Conservation (phyloP, 257 asterid genomes). For the Prunella vulgaris region DNA sequence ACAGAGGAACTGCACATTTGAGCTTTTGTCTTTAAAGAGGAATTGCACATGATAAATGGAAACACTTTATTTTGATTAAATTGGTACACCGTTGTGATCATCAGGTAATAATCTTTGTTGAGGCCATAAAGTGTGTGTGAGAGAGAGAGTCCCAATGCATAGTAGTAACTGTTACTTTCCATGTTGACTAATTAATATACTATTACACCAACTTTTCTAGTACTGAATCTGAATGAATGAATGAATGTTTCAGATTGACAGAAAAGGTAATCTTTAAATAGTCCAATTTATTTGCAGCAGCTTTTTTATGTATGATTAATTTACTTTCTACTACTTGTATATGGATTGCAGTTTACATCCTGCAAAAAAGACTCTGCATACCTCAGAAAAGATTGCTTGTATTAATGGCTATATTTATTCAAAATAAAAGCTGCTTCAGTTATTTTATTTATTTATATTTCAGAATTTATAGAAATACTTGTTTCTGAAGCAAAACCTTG, state of each 20-base stretch:
- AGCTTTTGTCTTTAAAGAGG: too few species aligned
- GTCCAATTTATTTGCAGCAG: slow-evolving; percentile 26
- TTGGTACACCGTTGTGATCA: background rate
- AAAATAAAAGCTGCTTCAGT: slow-evolving; percentile 4
- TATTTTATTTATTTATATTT: background rate
- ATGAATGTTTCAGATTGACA: slow-evolving; percentile 26
- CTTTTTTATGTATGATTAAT: slow-evolving; percentile 18
- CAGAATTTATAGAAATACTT: slow-evolving; percentile 37
- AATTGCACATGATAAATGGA: too few species aligned
- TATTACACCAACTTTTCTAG: slow-evolving; percentile 13
- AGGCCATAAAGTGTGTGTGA: background rate
- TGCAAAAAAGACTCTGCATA: slow-evolving; percentile 30
- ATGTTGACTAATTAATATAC: slow-evolving; percentile 6
- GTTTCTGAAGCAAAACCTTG: slow-evolving; percentile 41
- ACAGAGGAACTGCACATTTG: too few species aligned
- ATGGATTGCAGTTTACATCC: slow-evolving; percentile 15
- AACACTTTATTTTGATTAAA: background rate
- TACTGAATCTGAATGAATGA: slow-evolving; percentile 9
- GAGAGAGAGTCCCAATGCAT: background rate
- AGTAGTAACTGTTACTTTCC: background rate
- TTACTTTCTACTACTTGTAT: background rate
- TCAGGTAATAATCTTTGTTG: background rate
- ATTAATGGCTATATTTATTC: background rate
- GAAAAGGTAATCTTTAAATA: background rate
- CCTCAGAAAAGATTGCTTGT: slow-evolving; percentile 17